Evolutionary conservation across 169 alveolate genomes (phyloP).

Genomic region (Pseudocohnilembus persalinus): DNA sequence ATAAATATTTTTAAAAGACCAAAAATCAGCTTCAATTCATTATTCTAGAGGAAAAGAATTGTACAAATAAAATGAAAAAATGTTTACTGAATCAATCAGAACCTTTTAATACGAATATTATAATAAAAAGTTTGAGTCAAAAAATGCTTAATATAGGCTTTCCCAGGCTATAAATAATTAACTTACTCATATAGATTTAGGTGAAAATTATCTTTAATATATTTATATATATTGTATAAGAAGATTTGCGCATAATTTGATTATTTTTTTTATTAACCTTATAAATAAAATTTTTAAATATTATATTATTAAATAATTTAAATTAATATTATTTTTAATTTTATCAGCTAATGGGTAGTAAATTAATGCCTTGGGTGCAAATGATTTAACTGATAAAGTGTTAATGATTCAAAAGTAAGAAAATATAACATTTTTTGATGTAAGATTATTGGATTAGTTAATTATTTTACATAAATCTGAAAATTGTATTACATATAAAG

Average conservation of each 20-base stretch:
- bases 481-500: background rate
- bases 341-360: background rate
- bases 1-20: too few species aligned
- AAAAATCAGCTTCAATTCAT: background rate
- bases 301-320: too few species aligned
- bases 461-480: background rate
- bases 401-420: background rate
- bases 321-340: too few species aligned
- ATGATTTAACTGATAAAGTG: background rate
- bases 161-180: background rate
- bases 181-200: too few species aligned
- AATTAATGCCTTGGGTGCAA: background rate
- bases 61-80: too few species aligned
- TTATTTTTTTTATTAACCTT: background rate
- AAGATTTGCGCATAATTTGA: too few species aligned
- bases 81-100: background rate
- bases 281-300: too few species aligned
- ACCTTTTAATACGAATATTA: background rate
- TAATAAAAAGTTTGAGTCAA: too few species aligned
- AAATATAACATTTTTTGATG: background rate
- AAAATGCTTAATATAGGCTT: too few species aligned
- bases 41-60: background rate
- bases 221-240: too few species aligned
- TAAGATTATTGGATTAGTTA: background rate
- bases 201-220: too few species aligned